Base-by-base conservation (phyloP, 164 flowering plant genomes). In the Liriodendron chinense region DNA sequence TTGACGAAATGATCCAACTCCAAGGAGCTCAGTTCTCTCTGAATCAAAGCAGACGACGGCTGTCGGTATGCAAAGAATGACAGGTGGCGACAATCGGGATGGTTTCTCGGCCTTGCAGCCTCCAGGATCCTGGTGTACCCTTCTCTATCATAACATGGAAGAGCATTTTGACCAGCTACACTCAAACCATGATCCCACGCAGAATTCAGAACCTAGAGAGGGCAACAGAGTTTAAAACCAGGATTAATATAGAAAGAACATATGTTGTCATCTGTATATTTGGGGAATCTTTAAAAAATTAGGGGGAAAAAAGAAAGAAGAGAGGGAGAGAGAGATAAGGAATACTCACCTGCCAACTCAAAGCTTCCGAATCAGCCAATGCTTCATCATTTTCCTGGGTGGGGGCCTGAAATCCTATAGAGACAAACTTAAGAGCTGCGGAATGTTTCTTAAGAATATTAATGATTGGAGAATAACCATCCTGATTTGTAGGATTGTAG, bases 401-500 rank as follows among this genome's bases (percentile, higher is more conserved):
- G 57, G 83, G 70, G 47, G 76, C 69, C 28, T 68, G 85, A 78
- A 81, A 73, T 26, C 86, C 85, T 8, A 86, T 72, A 83, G 80
- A 87, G 22, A 84, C 85, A 76, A 89, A 87, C 83, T 90, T 94
- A 68, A 88, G 74, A 6, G 85, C 84, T 34, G 83, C 94, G 0
- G 83, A 84, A 68, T 91, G 82, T 77, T 88, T 90, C 85, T 86
- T 87, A 71, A 92, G 86, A 80, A 85, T 82, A 74, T 89, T 85
- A 72, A 90, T 84, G 63, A 88, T 79, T 53, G 85, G 82, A 75
- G 91, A 77, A 73, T 93, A 95, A 21, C 98, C 98, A 85, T 95
- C 89, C 73, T 85, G 93, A 77, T 94, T 91, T 70, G 88, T 75
- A 18, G 97, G 89, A 78, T 94, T 92, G 76, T 94, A 86, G 72